Conservation (phyloP, 768 basidiomycete genomes). For the Phanerochaete carnosa region DNA sequence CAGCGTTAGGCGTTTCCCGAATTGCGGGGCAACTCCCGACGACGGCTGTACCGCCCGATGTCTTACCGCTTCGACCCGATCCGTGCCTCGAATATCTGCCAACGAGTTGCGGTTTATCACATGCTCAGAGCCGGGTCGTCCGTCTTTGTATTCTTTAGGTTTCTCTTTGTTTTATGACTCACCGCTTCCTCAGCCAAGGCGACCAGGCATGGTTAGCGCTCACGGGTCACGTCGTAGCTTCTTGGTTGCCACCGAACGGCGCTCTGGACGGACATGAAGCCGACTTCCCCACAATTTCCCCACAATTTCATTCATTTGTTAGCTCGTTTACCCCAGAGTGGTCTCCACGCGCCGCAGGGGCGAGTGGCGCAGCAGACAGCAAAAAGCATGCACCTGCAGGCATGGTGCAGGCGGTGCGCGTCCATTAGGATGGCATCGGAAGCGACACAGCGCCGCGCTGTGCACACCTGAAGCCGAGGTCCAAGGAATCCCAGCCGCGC, state of each 20-base stretch:
- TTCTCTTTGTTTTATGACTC: neutral
- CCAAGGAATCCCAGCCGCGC: neutral
- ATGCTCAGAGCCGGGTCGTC: neutral
- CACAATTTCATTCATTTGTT: neutral
- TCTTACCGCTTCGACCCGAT: neutral
- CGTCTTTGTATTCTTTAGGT: neutral
- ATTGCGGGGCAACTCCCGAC: neutral
- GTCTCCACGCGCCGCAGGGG: too few relatives aligned
- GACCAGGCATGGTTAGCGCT: neutral
- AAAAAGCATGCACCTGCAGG: neutral
- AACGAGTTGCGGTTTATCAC: neutral
- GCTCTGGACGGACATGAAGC: neutral
- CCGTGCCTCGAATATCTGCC: neutral
- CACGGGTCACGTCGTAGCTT: neutral
- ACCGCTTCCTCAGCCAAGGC: neutral
- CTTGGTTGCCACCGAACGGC: neutral
- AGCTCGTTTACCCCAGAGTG: neutral
- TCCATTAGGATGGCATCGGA: neutral
- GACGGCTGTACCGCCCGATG: neutral
- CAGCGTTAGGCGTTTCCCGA: neutral
- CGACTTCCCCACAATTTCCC: neutral
- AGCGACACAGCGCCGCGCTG: neutral
- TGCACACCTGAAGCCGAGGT: too few relatives aligned
- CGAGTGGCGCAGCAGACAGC: neutral
- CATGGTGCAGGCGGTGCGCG: neutral